Evolutionary conservation across 106 monocot genomes (phyloP).

Genomic region (Triglochin maritima): DNA sequence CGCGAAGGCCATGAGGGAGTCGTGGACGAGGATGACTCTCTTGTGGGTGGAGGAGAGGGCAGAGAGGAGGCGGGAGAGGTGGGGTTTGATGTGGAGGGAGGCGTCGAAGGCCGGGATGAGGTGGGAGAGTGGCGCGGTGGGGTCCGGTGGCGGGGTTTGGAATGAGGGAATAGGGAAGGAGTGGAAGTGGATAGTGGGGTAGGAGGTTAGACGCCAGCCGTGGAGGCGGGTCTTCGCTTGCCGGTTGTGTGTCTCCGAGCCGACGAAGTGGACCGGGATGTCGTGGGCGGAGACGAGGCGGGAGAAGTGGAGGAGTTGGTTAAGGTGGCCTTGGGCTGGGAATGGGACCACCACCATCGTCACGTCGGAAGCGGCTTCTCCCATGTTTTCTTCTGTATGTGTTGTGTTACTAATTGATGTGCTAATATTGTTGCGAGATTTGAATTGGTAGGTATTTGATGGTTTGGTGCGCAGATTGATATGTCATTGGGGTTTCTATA

Average conservation of each 20-base stretch:
- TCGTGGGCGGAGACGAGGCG: constrained; percentile 28
- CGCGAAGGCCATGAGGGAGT: constrained; percentile 46
- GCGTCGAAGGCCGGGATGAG: constrained; percentile 30
- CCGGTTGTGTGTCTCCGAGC: constrained; percentile 36
- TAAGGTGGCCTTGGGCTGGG: constrained; percentile 71
- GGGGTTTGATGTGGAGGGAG: constrained; percentile 8
- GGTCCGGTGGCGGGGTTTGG: constrained; percentile 20
- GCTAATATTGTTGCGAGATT: no score
- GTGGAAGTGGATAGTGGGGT: constrained; percentile 32
- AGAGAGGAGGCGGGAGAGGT: constrained; percentile 28
- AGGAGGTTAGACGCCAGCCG: constrained; percentile 29
- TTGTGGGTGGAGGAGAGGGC: constrained; percentile 32
- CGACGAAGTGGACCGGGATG: constrained; percentile 41
- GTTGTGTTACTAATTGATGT: not conserved
- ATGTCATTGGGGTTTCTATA: no score
- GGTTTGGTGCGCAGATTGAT: no score
- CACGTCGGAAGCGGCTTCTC: constrained; percentile 10
- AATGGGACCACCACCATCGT: constrained; percentile 52
- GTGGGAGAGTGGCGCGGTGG: constrained; percentile 36
- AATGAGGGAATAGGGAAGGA: constrained; percentile 27
- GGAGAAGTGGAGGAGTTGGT: constrained; percentile 66
- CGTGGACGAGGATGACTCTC: constrained; percentile 53
- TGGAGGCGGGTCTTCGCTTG: constrained; percentile 39
- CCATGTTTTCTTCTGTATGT: no score
- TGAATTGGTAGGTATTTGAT: no score